These are phyloP conservation scores for Panaeolus cyanescens DNA, from an alignment of 768 basidiomycete species.

Conservation along the genomic window DNA sequence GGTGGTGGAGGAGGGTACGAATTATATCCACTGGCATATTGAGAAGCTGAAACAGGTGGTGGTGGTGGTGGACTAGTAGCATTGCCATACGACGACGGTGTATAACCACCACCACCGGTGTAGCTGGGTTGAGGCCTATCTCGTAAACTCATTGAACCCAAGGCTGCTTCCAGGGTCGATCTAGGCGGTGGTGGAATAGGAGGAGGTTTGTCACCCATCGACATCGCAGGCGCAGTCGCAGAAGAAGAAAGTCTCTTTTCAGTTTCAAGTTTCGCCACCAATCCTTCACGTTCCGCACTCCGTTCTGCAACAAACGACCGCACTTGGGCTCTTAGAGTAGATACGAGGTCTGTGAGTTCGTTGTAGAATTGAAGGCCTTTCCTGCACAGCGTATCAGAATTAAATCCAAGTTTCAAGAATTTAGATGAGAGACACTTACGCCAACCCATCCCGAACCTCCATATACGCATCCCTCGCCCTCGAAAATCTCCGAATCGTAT, in stretches of 20 bases:
- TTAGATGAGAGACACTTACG: constrained; percentile 50
- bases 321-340: constrained; percentile 57
- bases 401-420: background rate
- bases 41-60: constrained; percentile 18
- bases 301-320: constrained; percentile 65
- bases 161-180: constrained; percentile 47
- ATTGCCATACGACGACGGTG: constrained; percentile 10
- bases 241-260: constrained; percentile 60
- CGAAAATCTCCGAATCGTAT: constrained; percentile 69
- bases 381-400: constrained; percentile 37
- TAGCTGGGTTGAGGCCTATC: constrained; percentile 19
- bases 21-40: constrained; percentile 17
- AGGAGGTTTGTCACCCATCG: constrained; percentile 51
- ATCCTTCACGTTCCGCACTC: constrained; percentile 65
- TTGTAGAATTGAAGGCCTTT: constrained; percentile 91
- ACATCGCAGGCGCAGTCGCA: constrained; percentile 46
- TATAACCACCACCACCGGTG: constrained; percentile 6
- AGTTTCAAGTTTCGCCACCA: constrained; percentile 71
- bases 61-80: constrained; percentile 24
- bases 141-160: constrained; percentile 57
- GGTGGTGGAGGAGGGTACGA: constrained; percentile 16
- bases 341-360: constrained; percentile 69
- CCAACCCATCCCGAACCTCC: constrained; percentile 83
- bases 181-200: constrained; percentile 45
- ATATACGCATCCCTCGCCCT: constrained; percentile 82